Percentiles rank a stretch among this genome's conserved stretches.
Evolutionary conservation across 345 rosid species (phyloP).

Genomic region (Carallia pectinifolia): DNA sequence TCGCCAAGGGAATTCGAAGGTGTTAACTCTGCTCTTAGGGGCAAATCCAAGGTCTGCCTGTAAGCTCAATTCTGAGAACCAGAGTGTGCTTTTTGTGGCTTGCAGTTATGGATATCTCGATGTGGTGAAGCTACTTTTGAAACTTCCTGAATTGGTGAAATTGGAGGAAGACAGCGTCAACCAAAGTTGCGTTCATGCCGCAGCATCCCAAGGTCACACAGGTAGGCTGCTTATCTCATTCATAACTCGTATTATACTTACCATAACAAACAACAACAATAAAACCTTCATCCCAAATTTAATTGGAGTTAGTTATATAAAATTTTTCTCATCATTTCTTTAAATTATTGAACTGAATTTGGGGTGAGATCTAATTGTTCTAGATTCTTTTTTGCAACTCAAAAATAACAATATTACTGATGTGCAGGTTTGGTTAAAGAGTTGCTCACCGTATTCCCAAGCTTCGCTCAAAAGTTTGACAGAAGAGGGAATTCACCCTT

Average conservation of each 20-base stretch:
- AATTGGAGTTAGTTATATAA: no score
- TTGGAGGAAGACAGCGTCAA: constrained; percentile 7
- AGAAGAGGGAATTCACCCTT: constrained; percentile 6
- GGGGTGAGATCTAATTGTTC: no score
- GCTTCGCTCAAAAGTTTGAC: constrained; percentile 4
- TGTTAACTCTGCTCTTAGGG: constrained; percentile 4
- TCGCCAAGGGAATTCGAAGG: constrained; percentile 12
- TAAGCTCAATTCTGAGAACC: constrained; percentile 10
- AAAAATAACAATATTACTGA: background rate
- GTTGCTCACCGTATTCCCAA: constrained; percentile 5
- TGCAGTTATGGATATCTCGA: constrained; percentile 18
- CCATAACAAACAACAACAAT: no score
- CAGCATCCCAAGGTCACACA: constrained; percentile 3
- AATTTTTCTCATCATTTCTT: no score
- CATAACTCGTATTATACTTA: no score
- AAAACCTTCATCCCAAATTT: no score
- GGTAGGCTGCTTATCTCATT: background rate
- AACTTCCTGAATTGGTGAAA: constrained; percentile 2
- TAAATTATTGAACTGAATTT: no score
- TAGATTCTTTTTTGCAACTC: no score
- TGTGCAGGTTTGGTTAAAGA: constrained; percentile 17
- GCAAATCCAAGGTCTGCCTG: constrained; percentile 7
- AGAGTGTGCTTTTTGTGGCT: constrained; percentile 19
- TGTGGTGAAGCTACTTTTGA: constrained; percentile 12
- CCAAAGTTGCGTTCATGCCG: background rate